Evolutionary conservation across 148 eudicot species (phyloP).

Genomic region (Rheum nobile): DNA sequence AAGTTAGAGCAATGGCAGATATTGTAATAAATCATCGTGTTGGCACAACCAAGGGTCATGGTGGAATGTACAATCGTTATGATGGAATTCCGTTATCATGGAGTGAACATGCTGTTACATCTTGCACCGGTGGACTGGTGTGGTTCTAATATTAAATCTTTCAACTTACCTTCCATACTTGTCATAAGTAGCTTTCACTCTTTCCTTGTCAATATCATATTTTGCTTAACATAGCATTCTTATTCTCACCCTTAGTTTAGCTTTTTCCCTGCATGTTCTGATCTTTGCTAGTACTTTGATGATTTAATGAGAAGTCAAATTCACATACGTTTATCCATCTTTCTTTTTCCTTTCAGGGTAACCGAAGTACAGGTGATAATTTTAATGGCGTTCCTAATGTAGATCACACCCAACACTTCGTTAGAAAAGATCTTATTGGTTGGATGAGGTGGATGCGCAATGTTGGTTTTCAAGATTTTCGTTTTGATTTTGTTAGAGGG

Average conservation of each 20-base stretch:
- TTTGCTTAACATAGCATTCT: background rate
- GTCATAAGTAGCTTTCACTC: background rate
- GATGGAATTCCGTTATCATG: conserved; percentile 85
- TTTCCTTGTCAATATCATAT: background rate
- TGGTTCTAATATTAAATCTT: background rate
- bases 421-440: conserved; percentile 56
- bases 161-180: conserved; percentile 3
- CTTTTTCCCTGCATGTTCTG: background rate
- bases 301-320: background rate
- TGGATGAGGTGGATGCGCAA: conserved; percentile 78
- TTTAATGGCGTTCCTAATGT: conserved; percentile 88
- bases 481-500: conserved; percentile 96
- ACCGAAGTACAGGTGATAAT: conserved; percentile 73
- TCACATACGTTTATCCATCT: background rate
- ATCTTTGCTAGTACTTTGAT: too few species aligned
- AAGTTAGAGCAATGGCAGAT: conserved; percentile 92
- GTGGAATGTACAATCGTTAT: conserved; percentile 84
- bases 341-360: conserved; percentile 39
- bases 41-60: conserved; percentile 72
- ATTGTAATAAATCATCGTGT: conserved; percentile 83
- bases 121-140: conserved; percentile 90
- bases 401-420: conserved; percentile 72
- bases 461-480: conserved; percentile 93
- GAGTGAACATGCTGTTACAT: conserved; percentile 86
- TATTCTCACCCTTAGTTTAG: background rate